Conservation (phyloP, 2,329 filamentous ascomycete genomes). For the Ceratocystis ficicola region DNA sequence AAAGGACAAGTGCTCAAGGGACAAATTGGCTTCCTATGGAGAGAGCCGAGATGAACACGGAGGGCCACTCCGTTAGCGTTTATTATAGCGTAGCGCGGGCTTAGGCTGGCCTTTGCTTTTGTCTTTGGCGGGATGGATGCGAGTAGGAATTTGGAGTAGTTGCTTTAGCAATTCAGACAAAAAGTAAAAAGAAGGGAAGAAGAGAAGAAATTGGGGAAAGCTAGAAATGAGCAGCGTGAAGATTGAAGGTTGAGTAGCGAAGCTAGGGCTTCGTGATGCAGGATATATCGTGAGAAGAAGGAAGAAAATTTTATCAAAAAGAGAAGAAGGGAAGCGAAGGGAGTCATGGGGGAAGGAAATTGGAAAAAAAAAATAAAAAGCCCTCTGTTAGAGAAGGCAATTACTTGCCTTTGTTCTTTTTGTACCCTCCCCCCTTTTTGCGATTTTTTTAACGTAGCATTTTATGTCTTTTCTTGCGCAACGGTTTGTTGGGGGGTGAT, state of each 20-base stretch:
- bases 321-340: neutral
- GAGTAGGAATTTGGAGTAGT: neutral
- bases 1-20: neutral
- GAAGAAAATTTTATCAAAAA: neutral
- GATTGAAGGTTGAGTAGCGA: neutral
- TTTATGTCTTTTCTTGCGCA: neutral
- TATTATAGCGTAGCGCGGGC: neutral
- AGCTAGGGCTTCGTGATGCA: neutral
- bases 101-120: neutral
- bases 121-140: neutral
- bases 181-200: neutral
- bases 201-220: neutral
- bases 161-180: neutral
- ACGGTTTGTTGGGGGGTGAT: neutral
- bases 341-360: neutral
- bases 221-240: neutral
- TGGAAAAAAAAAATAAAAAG: neutral
- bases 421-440: neutral
- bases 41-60: neutral
- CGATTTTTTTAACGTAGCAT: neutral
- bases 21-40: neutral
- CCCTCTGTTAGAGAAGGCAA: neutral
- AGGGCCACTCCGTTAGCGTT: neutral
- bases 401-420: constrained; percentile 3
- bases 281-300: neutral